Evolutionary conservation across 1,284 basidiomycete species (phyloP), one percentile per base, ranked within the genome.

Genomic region (Cryptococcus sp.): DNA sequence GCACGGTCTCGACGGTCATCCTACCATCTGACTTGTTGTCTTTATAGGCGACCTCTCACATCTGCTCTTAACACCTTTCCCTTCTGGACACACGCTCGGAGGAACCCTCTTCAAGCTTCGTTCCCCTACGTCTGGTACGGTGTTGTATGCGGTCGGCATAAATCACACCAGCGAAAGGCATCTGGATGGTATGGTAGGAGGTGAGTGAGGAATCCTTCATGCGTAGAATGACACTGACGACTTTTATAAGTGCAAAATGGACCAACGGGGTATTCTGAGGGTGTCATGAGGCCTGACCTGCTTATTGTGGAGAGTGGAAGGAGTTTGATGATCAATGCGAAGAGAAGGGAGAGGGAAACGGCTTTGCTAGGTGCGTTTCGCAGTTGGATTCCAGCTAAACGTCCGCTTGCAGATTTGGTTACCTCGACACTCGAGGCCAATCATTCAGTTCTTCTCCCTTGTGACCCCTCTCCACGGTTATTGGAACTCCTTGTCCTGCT

Each of bases 41-140:
- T 34, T 3, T 7, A 15, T 25, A 74, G 75, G 75, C 41, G 68
- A 77, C 22, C 64, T 78, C 1, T 73, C 77, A 4, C 73, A 76
- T 52, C 81, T 98, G 63, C 95, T 95, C 0, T 89, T 99, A 61
- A 96, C 94, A 17, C 94, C 96, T 0, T 97, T 96, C 81, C 90
- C 91, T 64, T 91, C 93, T 13, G 96, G 96, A 0, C 94, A 98
- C 76, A 91, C 92, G 0, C 85, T 99, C 19, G 96, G 96, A 65
- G 96, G 95, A 50, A 93, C 94, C 2, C 89, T 99, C 64, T 99
- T 94, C 94, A 98, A 98, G 76, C 89, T 99, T 59, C 88, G 96
- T 40, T 97, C 93, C 1, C 94, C 96, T 1, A 93, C 93, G 0
- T 91, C 92, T 8, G 95, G 94, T 7, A 98, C 96, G 3, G 88